Conservation (phyloP, 768 basidiomycete species). For the Cytidiella melzeri region DNA sequence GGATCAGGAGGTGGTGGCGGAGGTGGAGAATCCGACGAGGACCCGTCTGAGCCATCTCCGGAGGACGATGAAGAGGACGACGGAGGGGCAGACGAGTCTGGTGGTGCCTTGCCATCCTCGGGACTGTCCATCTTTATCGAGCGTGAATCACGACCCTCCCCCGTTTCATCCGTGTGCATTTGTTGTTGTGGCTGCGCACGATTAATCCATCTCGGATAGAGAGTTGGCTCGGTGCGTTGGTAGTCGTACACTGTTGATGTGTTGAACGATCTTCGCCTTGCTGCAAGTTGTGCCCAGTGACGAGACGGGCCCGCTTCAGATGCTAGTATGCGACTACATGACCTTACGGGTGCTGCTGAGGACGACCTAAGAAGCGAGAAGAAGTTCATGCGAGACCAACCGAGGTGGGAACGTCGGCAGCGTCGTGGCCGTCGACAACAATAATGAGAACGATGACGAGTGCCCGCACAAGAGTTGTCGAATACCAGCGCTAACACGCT, state of each 20-base stretch:
- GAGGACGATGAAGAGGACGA: conserved; percentile 37
- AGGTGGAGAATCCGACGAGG: conserved; percentile 30
- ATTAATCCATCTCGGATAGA: conserved; percentile 31
- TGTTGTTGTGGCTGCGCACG: conserved; percentile 12
- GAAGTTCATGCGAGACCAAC: conserved; percentile 28
- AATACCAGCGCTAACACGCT: neutral
- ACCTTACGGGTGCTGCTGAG: conserved; percentile 15
- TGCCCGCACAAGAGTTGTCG: neutral
- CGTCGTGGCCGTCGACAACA: conserved; percentile 1
- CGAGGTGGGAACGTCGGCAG: conserved; percentile 25
- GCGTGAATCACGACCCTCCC: conserved; percentile 11
- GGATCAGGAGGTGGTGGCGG: conserved; percentile 35
- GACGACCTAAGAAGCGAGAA: conserved; percentile 19
- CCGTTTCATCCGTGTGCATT: conserved; percentile 5
- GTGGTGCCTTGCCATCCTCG: conserved; percentile 24
- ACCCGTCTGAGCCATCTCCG: conserved; percentile 25
- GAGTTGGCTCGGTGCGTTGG: conserved; percentile 16
- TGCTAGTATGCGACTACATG: conserved; percentile 19
- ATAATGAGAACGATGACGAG: neutral
- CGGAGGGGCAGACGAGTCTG: conserved; percentile 30
- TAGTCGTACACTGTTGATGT: conserved; percentile 22
- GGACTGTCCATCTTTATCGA: conserved; percentile 17
- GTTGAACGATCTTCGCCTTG: conserved; percentile 20
- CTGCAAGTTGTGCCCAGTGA: conserved; percentile 6
- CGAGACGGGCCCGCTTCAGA: conserved; percentile 21